Evolutionary conservation across 2,329 filamentous ascomycete genomes (phyloP).

Genomic region (Colletotrichum caudatum): DNA sequence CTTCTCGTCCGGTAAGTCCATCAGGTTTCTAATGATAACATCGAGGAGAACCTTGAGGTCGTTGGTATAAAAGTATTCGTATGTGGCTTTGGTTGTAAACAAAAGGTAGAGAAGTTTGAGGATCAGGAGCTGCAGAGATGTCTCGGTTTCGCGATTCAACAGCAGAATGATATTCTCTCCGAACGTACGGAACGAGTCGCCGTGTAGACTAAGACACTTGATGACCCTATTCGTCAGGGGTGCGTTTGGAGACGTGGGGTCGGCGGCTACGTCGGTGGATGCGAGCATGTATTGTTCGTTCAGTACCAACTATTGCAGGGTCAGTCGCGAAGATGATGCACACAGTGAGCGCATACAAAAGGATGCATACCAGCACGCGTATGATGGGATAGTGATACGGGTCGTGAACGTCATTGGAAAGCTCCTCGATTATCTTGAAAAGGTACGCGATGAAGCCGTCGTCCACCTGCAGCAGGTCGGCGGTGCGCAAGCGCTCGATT

Average conservation of each 20-base stretch:
- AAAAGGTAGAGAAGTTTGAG: slow-evolving; percentile 94
- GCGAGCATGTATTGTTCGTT: slow-evolving; percentile 99
- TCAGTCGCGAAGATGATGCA: slow-evolving; percentile 27
- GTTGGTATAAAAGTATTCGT: slow-evolving; percentile 99
- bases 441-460: slow-evolving; percentile 88
- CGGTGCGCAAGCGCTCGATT: slow-evolving; percentile 81
- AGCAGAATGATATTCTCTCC: slow-evolving; percentile 97
- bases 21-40: slow-evolving; percentile 95
- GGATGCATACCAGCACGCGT: slow-evolving; percentile 79
- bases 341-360: slow-evolving; percentile 21
- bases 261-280: slow-evolving; percentile 64
- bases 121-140: slow-evolving; percentile 94
- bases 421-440: slow-evolving; percentile 87
- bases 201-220: slow-evolving; percentile 86
- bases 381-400: slow-evolving; percentile 98
- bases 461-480: slow-evolving; percentile 81
- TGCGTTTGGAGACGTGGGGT: slow-evolving; percentile 55
- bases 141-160: slow-evolving; percentile 94
- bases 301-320: slow-evolving; percentile 78
- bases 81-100: slow-evolving; percentile 90
- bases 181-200: slow-evolving; percentile 89
- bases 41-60: slow-evolving; percentile 94
- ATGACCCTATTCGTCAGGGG: slow-evolving; percentile 91
- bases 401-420: slow-evolving; percentile 88
- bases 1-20: slow-evolving; percentile 90